Percentiles rank a stretch among this genome's conserved stretches.
Conservation (phyloP, 495 filamentous ascomycete genomes). For the Neurospora sp. region DNA sequence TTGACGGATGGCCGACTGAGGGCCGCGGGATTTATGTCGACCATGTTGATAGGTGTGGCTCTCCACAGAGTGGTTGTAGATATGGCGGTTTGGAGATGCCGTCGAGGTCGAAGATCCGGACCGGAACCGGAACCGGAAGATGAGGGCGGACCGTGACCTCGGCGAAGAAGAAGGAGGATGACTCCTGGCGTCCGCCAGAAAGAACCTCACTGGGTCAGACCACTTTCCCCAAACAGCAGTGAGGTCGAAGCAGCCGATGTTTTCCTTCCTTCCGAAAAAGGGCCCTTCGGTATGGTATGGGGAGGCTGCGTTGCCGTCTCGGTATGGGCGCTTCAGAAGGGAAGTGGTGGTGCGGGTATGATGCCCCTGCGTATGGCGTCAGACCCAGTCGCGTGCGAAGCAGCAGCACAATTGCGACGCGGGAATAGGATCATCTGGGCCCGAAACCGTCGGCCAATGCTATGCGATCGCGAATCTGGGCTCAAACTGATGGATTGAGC, state of each 20-base stretch:
- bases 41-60: constrained; percentile 41
- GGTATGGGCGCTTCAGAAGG: background rate
- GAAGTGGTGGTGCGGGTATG: background rate
- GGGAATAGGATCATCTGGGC: constrained; percentile 28
- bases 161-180: background rate
- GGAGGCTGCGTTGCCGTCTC: background rate
- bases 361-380: constrained; percentile 6
- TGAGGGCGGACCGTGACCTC: background rate
- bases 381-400: constrained; percentile 31
- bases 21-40: constrained; percentile 76
- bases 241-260: background rate
- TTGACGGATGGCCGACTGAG: constrained; percentile 57
- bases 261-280: background rate
- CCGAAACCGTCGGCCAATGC: constrained; percentile 17
- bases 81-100: constrained; percentile 1
- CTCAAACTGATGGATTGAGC: constrained; percentile 30
- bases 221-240: background rate
- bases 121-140: constrained; percentile 8
- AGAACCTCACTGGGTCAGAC: background rate
- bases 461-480: constrained; percentile 30
- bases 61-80: background rate
- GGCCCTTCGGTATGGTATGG: background rate
- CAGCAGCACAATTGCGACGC: constrained; percentile 33
- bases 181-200: background rate
- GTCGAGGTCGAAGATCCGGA: constrained; percentile 4